Evolutionary conservation across 2,329 filamentous ascomycete genomes (phyloP).

Genomic region (Cryphonectria parasitica): DNA sequence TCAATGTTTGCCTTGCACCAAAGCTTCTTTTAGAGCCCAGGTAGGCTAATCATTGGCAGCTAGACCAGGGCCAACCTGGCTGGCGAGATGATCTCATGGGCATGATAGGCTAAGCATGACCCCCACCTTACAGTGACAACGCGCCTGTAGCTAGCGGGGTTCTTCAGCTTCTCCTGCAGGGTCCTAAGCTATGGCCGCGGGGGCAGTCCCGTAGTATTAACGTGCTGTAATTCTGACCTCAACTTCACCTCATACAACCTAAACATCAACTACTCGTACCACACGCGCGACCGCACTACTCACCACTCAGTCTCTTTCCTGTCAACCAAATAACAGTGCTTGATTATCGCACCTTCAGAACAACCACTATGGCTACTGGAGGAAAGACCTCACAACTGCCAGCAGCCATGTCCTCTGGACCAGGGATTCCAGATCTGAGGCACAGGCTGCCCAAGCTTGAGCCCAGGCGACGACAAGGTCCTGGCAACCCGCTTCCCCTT

Average conservation of each 20-base stretch:
- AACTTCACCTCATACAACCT: not conserved
- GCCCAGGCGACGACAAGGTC: constrained; percentile 59
- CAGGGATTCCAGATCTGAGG: constrained; percentile 52
- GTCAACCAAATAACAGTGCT: not conserved
- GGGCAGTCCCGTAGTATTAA: not conserved
- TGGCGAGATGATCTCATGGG: constrained; percentile 27
- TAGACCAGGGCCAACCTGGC: constrained; percentile 9
- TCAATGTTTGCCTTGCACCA: not conserved
- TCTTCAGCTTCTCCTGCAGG: constrained; percentile 5
- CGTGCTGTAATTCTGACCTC: not conserved
- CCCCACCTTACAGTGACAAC: constrained; percentile 19
- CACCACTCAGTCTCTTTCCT: not conserved
- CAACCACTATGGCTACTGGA: not conserved
- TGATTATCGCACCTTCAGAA: not conserved
- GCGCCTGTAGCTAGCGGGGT: constrained; percentile 18
- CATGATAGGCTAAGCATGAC: constrained; percentile 23
- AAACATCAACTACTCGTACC: not conserved
- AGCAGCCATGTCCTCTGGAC: constrained; percentile 11
- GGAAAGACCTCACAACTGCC: not conserved
- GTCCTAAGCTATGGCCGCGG: constrained; percentile 2
- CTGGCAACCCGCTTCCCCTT: constrained; percentile 63
- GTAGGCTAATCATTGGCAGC: constrained; percentile 1
- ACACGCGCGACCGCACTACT: not conserved
- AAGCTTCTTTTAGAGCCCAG: not conserved
- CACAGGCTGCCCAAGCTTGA: constrained; percentile 69